Percentiles rank a stretch among this genome's conserved stretches.
Conservation (phyloP, 495 filamentous ascomycete species). For the Lophium mytilinum region DNA sequence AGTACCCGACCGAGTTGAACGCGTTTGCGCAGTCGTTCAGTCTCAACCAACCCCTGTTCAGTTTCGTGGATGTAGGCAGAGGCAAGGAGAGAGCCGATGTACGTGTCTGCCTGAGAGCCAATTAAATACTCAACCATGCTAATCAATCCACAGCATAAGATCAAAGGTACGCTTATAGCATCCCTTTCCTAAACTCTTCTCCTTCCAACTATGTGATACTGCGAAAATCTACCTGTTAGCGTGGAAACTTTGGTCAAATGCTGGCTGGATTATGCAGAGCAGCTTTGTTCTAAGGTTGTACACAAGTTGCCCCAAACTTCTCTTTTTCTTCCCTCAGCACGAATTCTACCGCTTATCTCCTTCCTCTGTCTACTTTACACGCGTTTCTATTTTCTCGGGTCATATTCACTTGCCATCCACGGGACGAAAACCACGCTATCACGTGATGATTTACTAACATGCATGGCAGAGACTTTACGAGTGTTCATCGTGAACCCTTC, state of each 20-base stretch:
- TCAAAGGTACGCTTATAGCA: conserved; percentile 26
- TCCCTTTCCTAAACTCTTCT: neutral
- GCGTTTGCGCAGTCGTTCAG: conserved; percentile 32
- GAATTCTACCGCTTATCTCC: neutral
- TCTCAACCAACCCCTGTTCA: conserved; percentile 34
- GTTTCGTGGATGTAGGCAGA: conserved; percentile 34
- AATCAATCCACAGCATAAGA: conserved; percentile 17
- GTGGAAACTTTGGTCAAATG: no score
- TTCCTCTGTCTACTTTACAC: no score
- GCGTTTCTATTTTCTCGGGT: no score
- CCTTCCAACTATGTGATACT: no score
- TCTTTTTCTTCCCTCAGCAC: neutral
- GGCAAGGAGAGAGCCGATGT: conserved; percentile 36
- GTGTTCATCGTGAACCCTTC: conserved; percentile 33
- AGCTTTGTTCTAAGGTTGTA: no score
- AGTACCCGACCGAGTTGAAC: conserved; percentile 23
- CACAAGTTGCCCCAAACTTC: neutral
- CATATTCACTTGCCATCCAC: no score
- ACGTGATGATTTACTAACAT: no score
- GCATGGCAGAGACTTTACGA: conserved; percentile 28
- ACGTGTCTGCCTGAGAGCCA: no score
- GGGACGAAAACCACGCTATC: no score
- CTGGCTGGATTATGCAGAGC: no score
- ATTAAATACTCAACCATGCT: no score
- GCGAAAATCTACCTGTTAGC: no score